Percentiles rank a stretch among this genome's conserved stretches.
These are phyloP conservation scores for Mesostigma viride DNA, from an alignment of 139 green algal species.

Conservation along the genomic window DNA sequence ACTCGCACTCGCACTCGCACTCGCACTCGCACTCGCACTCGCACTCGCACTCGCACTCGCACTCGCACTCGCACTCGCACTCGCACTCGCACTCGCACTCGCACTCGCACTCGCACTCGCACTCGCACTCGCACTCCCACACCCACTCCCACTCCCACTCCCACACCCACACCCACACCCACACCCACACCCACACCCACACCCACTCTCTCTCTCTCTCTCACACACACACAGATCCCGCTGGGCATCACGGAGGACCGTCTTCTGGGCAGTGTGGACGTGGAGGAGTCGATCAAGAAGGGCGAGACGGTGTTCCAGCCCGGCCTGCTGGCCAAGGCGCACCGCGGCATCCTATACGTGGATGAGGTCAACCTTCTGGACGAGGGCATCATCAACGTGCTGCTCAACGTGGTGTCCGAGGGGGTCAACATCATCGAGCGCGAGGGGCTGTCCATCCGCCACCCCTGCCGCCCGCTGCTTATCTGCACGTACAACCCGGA, in stretches of 20 bases:
- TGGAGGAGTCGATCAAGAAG: constrained; percentile 95
- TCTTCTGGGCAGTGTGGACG: constrained; percentile 95
- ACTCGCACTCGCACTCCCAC: too few species aligned
- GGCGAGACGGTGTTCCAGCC: constrained; percentile 96
- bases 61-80: too few species aligned
- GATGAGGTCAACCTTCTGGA: constrained; percentile 96
- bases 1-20: too few species aligned
- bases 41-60: too few species aligned
- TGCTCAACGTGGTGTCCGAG: constrained; percentile 87
- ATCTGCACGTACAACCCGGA: constrained; percentile 98
- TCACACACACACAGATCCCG: constrained; percentile 82
- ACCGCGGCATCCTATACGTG: constrained; percentile 83
- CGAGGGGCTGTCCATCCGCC: constrained; percentile 87
- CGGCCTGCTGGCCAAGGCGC: constrained; percentile 86
- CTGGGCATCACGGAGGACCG: constrained; percentile 96
- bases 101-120: too few species aligned
- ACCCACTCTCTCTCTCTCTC: too few species aligned
- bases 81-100: too few species aligned
- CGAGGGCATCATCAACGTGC: constrained; percentile 94
- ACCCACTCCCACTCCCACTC: too few species aligned
- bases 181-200: too few species aligned
- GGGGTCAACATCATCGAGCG: constrained; percentile 93
- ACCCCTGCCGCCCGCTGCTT: constrained; percentile 90
- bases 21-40: too few species aligned
- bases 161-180: too few species aligned